A percentile compares a stretch with the other conserved stretches of the same genome.
These are phyloP conservation scores for Collariella sp. DNA, from an alignment of 495 filamentous ascomycete species.

Conservation along the genomic window DNA sequence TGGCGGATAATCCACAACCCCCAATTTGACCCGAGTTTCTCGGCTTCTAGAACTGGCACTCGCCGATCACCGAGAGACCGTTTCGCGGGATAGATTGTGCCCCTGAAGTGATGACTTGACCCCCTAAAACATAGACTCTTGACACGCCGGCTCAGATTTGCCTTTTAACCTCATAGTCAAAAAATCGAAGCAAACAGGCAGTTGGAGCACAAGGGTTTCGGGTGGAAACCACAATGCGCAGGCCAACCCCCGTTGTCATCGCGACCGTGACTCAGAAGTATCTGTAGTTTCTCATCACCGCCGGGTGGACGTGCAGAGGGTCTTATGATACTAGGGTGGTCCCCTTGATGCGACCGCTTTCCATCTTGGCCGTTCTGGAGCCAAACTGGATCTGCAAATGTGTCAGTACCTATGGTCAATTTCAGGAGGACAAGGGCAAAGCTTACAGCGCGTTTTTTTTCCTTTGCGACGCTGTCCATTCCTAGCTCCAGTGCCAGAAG, in stretches of 20 bases:
- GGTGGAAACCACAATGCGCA: slow-evolving; percentile 19
- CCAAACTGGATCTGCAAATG: slow-evolving; percentile 67
- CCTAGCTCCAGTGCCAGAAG: slow-evolving; percentile 69
- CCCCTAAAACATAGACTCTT: too few species aligned
- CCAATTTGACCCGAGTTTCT: not conserved
- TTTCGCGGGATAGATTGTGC: too few species aligned
- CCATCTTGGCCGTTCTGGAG: slow-evolving; percentile 78
- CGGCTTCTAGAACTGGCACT: not conserved
- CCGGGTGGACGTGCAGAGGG: slow-evolving; percentile 14
- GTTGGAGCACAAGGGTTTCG: slow-evolving; percentile 21
- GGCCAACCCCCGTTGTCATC: slow-evolving; percentile 15
- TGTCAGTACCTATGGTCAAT: slow-evolving; percentile 9
- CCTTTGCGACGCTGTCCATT: slow-evolving; percentile 57
- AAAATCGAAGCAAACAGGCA: slow-evolving; percentile 13
- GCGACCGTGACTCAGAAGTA: slow-evolving; percentile 48
- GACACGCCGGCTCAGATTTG: slow-evolving; percentile 36
- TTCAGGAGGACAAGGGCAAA: not conserved
- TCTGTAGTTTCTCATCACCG: slow-evolving; percentile 50
- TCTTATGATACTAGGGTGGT: slow-evolving; percentile 44
- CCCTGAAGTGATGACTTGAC: too few species aligned
- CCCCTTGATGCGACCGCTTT: slow-evolving; percentile 61
- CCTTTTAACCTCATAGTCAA: slow-evolving; percentile 40
- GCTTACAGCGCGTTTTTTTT: slow-evolving; percentile 81
- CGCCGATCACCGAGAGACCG: not conserved
- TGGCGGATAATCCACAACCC: not conserved